phyloP scores from a whole-genome alignment of 371 early-diverging fungal genomes.

The Haplosporangium sp. region DNA sequence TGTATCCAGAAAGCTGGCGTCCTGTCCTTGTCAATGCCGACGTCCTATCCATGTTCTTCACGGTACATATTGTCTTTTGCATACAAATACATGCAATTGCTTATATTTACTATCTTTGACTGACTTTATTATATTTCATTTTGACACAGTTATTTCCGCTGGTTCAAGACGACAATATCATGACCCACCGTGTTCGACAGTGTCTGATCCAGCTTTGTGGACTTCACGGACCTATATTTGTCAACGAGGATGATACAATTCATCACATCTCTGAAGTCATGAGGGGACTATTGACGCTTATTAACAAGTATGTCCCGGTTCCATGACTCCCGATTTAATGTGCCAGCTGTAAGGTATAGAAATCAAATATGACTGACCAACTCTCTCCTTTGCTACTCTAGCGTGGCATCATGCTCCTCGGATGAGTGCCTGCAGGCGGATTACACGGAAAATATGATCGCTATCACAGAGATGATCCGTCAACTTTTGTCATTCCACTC shows the following conservation, averaged over 20 bases:
- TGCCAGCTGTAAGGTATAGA: constrained; percentile 64
- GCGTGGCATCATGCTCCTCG: constrained; percentile 47
- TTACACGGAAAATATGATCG: constrained; percentile 52
- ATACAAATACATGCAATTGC: not conserved
- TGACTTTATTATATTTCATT: not conserved
- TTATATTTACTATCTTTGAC: not conserved
- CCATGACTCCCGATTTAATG: constrained; percentile 42
- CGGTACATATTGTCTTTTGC: constrained; percentile 38
- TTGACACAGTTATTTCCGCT: constrained; percentile 51
- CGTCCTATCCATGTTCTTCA: constrained; percentile 69
- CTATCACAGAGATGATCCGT: constrained; percentile 55
- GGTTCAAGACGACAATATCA: constrained; percentile 62
- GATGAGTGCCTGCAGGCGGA: constrained; percentile 51
- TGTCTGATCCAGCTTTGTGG: constrained; percentile 79
- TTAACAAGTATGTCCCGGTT: constrained; percentile 61
- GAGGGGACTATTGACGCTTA: constrained; percentile 65
- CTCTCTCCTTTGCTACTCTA: not conserved
- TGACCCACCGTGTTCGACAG: constrained; percentile 70
- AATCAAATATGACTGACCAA: constrained; percentile 54
- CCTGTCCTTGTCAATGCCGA: constrained; percentile 62
- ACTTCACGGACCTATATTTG: constrained; percentile 74
- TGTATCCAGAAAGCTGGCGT: constrained; percentile 64
- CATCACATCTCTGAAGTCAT: constrained; percentile 65
- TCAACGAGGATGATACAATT: constrained; percentile 55
- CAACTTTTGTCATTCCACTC: constrained; percentile 50